Conservation (phyloP, 257 asterid genomes). For the Thymus mandschuricus region DNA sequence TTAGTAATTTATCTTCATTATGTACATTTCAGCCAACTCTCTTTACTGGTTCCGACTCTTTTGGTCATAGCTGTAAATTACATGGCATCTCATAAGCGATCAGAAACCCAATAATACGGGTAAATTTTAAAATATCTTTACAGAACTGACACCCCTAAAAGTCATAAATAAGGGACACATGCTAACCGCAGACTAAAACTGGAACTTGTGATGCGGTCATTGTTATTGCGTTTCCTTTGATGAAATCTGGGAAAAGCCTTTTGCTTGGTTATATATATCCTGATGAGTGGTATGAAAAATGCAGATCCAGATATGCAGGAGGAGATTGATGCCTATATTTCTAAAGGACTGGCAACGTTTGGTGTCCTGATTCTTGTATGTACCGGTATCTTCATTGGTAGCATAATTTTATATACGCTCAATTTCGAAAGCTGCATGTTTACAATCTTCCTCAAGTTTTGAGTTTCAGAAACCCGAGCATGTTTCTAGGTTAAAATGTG, state of each 20-base stretch:
- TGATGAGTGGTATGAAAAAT: constrained; percentile 39
- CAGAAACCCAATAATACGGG: too few relatives aligned
- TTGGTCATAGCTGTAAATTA: too few relatives aligned
- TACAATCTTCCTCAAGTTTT: neutral
- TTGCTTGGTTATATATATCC: constrained; percentile 25
- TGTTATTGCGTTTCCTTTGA: neutral
- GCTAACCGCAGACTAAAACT: neutral
- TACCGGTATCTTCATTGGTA: constrained; percentile 27
- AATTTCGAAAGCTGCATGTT: constrained; percentile 10
- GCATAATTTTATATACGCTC: neutral
- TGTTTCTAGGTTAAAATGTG: neutral
- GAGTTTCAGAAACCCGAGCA: neutral
- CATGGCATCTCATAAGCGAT: too few relatives aligned
- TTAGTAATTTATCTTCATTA: too few relatives aligned
- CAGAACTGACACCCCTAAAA: too few relatives aligned
- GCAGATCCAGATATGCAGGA: constrained; percentile 91
- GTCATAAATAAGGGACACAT: too few relatives aligned
- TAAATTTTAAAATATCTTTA: too few relatives aligned
- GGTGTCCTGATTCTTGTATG: constrained; percentile 75
- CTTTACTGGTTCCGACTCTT: too few relatives aligned
- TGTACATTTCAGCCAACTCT: too few relatives aligned
- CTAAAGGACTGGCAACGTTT: constrained; percentile 77
- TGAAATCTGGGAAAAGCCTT: constrained; percentile 7
- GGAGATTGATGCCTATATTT: constrained; percentile 74
- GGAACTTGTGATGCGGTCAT: constrained; percentile 4